Evolutionary conservation across 768 basidiomycete genomes (phyloP), one percentile per base, ranked within the genome.

Genomic region (Russula foetens): DNA sequence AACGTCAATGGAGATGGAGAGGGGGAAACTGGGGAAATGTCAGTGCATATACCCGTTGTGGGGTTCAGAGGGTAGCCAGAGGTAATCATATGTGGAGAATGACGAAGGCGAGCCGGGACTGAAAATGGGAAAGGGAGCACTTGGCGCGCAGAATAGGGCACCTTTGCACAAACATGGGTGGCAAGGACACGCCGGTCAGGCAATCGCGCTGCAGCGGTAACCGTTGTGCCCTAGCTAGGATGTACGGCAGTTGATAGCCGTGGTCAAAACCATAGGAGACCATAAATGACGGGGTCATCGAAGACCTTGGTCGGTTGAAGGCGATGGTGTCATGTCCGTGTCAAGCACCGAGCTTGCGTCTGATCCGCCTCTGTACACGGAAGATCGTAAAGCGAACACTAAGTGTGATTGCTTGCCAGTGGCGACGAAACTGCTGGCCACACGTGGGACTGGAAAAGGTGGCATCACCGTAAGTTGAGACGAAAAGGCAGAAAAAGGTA

Each of bases 391-490:
- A 85, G 45, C 82, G 76, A 31, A 85, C 64, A 59, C 82, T 72
- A 23, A 86, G 76, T 0, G 76, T 69, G 29, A 85, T 62, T 9
- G 84, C 82, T 66, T 84, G 82, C 84, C 85, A 86, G 59, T 84
- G 81, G 9, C 81, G 74, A 58, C 75, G 74, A 45, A 86, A 70
- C 49, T 71, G 73, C 68, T 84, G 75, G 9, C 74, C 71, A 71
- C 85, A 86, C 38, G 82, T 82, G 14, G 85, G 85, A 3, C 82
- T 84, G 59, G 35, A 26, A 54, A 51, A 41, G 50, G 53, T 6
- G 44, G 38, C n/a, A 41, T n/a, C 14, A 4, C 6, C 2, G 24
- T 61, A 14, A 55, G 51, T 29, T n/a, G 43, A 31, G 58, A 47
- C 45, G n/a, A 28, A 57, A 45, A 44, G 28, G 19, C 15, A 11